Evolutionary conservation across 2,329 filamentous ascomycete genomes (phyloP), one percentile per base, ranked within the genome.

Genomic region (Aureobasidium sp.): DNA sequence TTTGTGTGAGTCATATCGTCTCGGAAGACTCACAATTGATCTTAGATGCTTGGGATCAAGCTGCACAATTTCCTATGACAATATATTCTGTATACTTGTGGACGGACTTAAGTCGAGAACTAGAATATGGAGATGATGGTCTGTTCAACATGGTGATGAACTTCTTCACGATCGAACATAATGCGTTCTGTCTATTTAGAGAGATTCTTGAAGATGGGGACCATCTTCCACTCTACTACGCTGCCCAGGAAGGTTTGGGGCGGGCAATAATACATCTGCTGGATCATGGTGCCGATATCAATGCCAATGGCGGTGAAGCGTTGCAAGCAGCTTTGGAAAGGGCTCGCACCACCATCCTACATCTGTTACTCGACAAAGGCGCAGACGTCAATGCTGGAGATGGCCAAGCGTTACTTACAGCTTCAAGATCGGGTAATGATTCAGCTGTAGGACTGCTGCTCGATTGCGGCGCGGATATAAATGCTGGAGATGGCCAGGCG

Each of bases 311-410:
- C n/a, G 51, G 33, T 33, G 11, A 7, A 11, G 33, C 51, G 8
- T 23, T 56, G 10, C 8, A 11, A 42, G 33, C 8, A 56, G 53
- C 38, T 56, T 42, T 23, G 29, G 15, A 36, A 29, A n/a, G 20
- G 4, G n/a, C 25, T 29, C 6, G 53, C 29, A 15, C 53, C 40
- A 36, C 11, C n/a, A n/a, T n/a, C n/a, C n/a, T n/a, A n/a, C n/a
- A n/a, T n/a, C n/a, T 56, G 23, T 10, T 56, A 25, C 53, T 56
- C 53, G 53, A 56, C 18, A 58, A 4, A 23, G 54, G 54, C 25
- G 38, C 40, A 58, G 54, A 58, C n/a, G 38, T 45, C 1, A 58
- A 43, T 4, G 23, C 54, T 29, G 2, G 4, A 5, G 3, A n/a
- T 27, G 25, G 54, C 2, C 18, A 2, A 1, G 54, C 54, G 10